Percentiles rank a stretch among this genome's conserved stretches.
Conservation (phyloP, 805 yeast genomes). For the Pichia cephalocereana region DNA sequence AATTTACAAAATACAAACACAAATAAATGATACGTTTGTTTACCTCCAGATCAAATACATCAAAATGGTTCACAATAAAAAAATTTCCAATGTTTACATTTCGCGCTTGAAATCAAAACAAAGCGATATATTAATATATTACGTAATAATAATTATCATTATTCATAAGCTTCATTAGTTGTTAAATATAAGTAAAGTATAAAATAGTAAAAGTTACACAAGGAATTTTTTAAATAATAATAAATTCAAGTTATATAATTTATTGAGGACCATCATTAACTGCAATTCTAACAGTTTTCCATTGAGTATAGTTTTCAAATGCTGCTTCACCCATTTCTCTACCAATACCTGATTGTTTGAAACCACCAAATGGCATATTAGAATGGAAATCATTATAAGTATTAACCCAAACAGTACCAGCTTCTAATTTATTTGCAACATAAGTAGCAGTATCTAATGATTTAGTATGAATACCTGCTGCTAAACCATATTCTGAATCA, state of each 20-base stretch:
- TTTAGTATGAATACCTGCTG: constrained; percentile 78
- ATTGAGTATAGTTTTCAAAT: constrained; percentile 55
- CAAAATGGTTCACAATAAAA: not conserved
- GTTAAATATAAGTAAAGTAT: not conserved
- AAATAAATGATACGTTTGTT: not conserved
- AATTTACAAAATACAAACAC: not conserved
- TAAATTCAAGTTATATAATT: not conserved
- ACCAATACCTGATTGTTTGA: constrained; percentile 59
- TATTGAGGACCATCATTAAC: constrained; percentile 17
- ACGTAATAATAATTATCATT: no score
- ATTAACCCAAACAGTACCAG: constrained; percentile 82
- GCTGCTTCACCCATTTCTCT: constrained; percentile 68
- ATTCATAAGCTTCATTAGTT: no score
- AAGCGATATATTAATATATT: no score
- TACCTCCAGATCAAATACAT: not conserved
- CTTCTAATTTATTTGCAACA: constrained; percentile 57
- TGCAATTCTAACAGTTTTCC: constrained; percentile 53
- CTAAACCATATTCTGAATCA: constrained; percentile 73
- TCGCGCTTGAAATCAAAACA: not conserved
- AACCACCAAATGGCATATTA: constrained; percentile 65
- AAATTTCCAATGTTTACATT: not conserved
- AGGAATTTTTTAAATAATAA: no score
- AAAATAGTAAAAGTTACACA: no score
- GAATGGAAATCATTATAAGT: constrained; percentile 61
- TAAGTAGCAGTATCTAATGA: constrained; percentile 57